These are phyloP conservation scores for Spizellomyces sp. DNA, from an alignment of 192 early-diverging fungal genomes.

Conservation along the genomic window DNA sequence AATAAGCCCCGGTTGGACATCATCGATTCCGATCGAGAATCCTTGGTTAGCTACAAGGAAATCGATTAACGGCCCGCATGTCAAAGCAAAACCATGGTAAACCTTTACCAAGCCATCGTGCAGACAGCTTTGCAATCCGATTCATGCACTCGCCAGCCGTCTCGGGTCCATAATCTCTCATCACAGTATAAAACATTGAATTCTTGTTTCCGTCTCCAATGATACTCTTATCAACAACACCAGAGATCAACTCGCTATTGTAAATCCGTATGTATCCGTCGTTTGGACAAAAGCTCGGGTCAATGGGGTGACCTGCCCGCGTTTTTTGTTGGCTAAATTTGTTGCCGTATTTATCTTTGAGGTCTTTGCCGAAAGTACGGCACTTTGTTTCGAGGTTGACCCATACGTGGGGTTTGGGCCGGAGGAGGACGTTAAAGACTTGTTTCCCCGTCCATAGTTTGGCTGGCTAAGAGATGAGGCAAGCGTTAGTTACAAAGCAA, in stretches of 20 bases:
- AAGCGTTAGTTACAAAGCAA: constrained; percentile 22
- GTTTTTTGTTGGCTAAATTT: constrained; percentile 53
- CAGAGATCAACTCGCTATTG: constrained; percentile 95
- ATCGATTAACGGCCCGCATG: neutral
- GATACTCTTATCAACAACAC: constrained; percentile 89
- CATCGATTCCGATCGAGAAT: constrained; percentile 98
- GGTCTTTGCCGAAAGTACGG: constrained; percentile 56
- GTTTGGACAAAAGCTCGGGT: constrained; percentile 71
- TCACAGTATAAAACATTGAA: constrained; percentile 89
- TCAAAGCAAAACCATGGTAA: neutral
- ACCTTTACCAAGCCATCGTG: constrained; percentile 78
- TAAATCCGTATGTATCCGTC: constrained; percentile 90
- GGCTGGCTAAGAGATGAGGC: constrained; percentile 54
- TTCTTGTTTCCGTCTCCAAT: constrained; percentile 97
- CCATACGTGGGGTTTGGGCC: constrained; percentile 67
- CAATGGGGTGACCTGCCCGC: constrained; percentile 26
- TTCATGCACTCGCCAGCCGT: constrained; percentile 94
- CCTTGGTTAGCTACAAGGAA: constrained; percentile 72
- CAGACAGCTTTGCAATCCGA: constrained; percentile 86
- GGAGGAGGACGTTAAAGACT: constrained; percentile 84
- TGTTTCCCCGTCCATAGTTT: constrained; percentile 98
- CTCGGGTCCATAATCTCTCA: constrained; percentile 87
- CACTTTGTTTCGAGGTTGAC: constrained; percentile 90
- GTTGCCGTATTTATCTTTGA: constrained; percentile 50
- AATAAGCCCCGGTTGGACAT: constrained; percentile 86